Evolutionary conservation across 768 basidiomycete genomes (phyloP).

Genomic region (Phylloporus sp.): DNA sequence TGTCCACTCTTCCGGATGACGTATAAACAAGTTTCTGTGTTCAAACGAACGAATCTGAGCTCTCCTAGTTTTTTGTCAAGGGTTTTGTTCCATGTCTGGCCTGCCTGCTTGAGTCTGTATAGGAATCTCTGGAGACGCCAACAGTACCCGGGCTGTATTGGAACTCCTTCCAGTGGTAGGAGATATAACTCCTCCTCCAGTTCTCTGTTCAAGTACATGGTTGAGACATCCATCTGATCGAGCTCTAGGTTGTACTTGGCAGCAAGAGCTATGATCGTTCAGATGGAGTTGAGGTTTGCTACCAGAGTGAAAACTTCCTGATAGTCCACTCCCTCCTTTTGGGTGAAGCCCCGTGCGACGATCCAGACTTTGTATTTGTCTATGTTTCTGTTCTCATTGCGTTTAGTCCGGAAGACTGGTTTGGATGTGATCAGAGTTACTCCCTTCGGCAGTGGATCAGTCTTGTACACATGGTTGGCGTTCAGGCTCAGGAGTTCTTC

Average conservation of each 20-base stretch:
- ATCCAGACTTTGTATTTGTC: background rate
- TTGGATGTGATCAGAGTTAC: conserved; percentile 1
- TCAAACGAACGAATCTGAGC: background rate
- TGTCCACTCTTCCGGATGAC: background rate
- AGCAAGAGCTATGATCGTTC: background rate
- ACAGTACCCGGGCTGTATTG: background rate
- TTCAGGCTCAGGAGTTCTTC: background rate
- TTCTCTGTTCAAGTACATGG: conserved; percentile 13
- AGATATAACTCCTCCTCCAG: conserved; percentile 30
- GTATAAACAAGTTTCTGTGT: background rate
- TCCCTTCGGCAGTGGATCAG: background rate
- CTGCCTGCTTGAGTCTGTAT: conserved; percentile 32
- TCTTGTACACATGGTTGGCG: conserved; percentile 5
- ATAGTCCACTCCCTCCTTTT: conserved; percentile 2
- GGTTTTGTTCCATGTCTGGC: conserved; percentile 22
- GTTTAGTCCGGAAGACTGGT: background rate
- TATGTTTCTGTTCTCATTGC: background rate
- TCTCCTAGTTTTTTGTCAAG: conserved; percentile 6
- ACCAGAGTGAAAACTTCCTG: conserved; percentile 3
- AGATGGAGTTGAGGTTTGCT: conserved; percentile 1
- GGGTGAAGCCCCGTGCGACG: background rate
- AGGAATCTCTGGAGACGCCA: conserved; percentile 22
- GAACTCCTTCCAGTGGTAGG: conserved; percentile 12
- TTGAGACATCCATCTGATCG: conserved; percentile 5
- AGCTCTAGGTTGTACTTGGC: background rate